Percentiles rank a stretch among this genome's conserved stretches.
These are phyloP conservation scores for Gymnopus androsaceus DNA, from an alignment of 1,284 basidiomycete genomes.

Conservation along the genomic window DNA sequence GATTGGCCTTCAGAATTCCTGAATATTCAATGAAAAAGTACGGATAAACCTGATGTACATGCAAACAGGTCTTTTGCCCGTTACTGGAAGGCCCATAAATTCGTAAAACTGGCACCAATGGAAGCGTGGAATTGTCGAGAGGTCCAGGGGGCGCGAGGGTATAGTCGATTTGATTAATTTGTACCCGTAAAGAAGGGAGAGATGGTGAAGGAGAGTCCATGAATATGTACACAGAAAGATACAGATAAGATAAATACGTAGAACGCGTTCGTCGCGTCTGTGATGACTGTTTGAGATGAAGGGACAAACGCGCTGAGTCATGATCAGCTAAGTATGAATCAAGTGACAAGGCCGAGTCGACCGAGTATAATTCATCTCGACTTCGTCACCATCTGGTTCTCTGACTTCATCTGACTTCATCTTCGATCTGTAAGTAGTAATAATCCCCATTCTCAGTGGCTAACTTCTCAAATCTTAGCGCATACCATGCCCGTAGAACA, in stretches of 20 bases:
- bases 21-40: constrained; percentile 78
- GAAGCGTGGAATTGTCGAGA: constrained; percentile 65
- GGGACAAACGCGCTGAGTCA: no score
- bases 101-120: constrained; percentile 77
- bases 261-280: constrained; percentile 1
- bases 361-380: no score
- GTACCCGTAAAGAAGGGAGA: constrained; percentile 44
- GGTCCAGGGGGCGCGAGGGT: constrained; percentile 53
- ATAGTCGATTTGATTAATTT: constrained; percentile 72
- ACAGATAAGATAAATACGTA: constrained; percentile 16
- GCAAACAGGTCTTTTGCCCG: constrained; percentile 81
- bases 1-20: constrained; percentile 49
- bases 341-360: no score
- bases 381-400: neutral
- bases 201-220: neutral
- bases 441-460: no score
- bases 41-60: constrained; percentile 88
- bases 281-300: neutral
- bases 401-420: no score
- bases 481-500: constrained; percentile 57
- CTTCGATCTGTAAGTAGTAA: no score
- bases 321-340: no score
- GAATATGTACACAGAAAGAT: constrained; percentile 3
- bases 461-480: no score
- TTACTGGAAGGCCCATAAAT: constrained; percentile 85